Conservation (phyloP, 163 green algal species). For the Volvox carteri region DNA sequence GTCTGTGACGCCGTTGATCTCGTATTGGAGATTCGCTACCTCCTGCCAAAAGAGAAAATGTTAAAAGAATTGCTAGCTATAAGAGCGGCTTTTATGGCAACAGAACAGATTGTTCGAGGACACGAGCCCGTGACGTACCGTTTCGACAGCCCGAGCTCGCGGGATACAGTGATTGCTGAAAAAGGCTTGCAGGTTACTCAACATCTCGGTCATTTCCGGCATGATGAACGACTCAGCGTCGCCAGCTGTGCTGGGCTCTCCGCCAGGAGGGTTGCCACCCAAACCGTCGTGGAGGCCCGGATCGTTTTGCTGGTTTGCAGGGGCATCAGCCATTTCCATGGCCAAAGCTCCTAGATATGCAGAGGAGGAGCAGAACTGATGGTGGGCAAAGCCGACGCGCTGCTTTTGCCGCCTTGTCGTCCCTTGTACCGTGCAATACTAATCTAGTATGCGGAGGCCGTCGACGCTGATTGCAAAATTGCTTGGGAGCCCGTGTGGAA, state of each 20-base stretch:
- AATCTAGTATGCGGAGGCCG: not conserved
- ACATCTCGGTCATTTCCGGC: not conserved
- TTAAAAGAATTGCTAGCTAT: not conserved
- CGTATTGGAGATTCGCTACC: conserved; percentile 21
- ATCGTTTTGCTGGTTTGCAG: not conserved
- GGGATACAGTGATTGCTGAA: not conserved
- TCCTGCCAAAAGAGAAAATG: conserved; percentile 14
- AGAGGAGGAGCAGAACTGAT: not conserved
- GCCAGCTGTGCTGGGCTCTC: conserved; percentile 3
- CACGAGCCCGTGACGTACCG: not conserved
- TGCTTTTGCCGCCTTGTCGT: no score
- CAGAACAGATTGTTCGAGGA: not conserved
- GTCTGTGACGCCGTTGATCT: conserved; percentile 14
- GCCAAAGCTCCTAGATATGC: not conserved
- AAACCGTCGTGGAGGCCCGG: not conserved
- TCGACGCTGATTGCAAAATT: not conserved
- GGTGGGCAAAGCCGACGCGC: no score
- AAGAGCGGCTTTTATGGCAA: not conserved
- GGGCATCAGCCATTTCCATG: not conserved
- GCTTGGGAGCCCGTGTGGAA: not conserved
- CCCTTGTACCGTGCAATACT: no score
- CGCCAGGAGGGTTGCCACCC: not conserved
- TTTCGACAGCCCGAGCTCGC: not conserved
- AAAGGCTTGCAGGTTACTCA: conserved; percentile 12
- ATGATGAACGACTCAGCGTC: conserved; percentile 19